phyloP scores from a whole-genome alignment of 2,329 filamentous ascomycete species.

The Achaetomium macrosporum region DNA sequence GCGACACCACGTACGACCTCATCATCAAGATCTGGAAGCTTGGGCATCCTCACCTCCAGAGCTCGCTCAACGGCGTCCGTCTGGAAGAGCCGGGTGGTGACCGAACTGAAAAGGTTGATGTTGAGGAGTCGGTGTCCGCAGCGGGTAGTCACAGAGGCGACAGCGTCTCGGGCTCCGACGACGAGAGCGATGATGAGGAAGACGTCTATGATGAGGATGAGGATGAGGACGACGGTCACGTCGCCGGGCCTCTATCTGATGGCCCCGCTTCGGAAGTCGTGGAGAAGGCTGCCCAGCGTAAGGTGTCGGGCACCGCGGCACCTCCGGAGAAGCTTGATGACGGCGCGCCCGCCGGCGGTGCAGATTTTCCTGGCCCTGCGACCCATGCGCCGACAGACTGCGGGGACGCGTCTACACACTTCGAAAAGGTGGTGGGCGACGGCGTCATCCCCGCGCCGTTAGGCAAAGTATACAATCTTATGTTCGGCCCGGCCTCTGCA shows the following conservation, averaged over 20 bases:
- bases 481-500: slow-evolving; percentile 77
- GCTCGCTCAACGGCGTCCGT: slow-evolving; percentile 81
- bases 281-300: slow-evolving; percentile 62
- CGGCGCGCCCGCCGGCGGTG: slow-evolving; percentile 27
- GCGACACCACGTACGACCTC: slow-evolving; percentile 93
- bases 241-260: slow-evolving; percentile 36
- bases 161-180: slow-evolving; percentile 53
- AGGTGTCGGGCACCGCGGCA: slow-evolving; percentile 57
- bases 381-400: slow-evolving; percentile 82
- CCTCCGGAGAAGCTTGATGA: slow-evolving; percentile 47
- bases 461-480: slow-evolving; percentile 81
- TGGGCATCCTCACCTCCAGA: slow-evolving; percentile 85
- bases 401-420: slow-evolving; percentile 70
- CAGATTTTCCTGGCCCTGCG: slow-evolving; percentile 78
- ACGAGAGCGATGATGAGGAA: slow-evolving; percentile 64
- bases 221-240: slow-evolving; percentile 58
- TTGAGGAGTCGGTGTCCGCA: slow-evolving; percentile 33
- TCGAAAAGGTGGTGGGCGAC: slow-evolving; percentile 78
- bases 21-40: slow-evolving; percentile 99
- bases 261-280: slow-evolving; percentile 41
- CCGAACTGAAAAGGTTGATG: slow-evolving; percentile 79
- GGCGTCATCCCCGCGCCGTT: slow-evolving; percentile 81
- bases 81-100: slow-evolving; percentile 79
- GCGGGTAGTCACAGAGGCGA: slow-evolving; percentile 34
- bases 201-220: slow-evolving; percentile 77